Percentiles rank a stretch among this genome's conserved stretches.
Evolutionary conservation across 805 yeast species (phyloP).

Genomic region (Saturnispora galanensis): DNA sequence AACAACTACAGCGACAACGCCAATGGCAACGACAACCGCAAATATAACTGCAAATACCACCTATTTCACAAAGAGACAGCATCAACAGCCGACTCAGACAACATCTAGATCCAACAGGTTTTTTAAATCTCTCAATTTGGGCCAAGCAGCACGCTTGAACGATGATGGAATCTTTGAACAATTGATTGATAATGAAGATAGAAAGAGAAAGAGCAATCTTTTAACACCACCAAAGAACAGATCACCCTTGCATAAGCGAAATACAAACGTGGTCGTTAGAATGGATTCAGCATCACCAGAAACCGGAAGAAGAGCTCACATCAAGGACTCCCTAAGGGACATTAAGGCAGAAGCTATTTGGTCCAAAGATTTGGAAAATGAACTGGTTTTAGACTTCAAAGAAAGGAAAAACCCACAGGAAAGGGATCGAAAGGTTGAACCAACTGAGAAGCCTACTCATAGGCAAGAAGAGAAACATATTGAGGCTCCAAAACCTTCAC

Average conservation of each 20-base stretch:
- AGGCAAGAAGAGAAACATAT: too few species aligned
- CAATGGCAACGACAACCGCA: slow-evolving; percentile 4
- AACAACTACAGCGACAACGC: neutral
- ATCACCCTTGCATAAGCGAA: slow-evolving; percentile 19
- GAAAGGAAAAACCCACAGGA: neutral
- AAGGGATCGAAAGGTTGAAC: neutral
- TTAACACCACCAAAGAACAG: slow-evolving; percentile 13
- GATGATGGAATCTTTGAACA: slow-evolving; percentile 10
- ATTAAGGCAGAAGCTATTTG: slow-evolving; percentile 9
- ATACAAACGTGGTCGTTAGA: slow-evolving; percentile 7
- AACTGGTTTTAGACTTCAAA: slow-evolving; percentile 1
- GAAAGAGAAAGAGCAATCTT: slow-evolving; percentile 6
- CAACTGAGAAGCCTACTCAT: too few species aligned
- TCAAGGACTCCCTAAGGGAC: slow-evolving; percentile 15
- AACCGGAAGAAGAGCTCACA: slow-evolving; percentile 15
- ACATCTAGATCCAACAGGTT: slow-evolving; percentile 13
- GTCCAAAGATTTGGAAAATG: slow-evolving; percentile 6
- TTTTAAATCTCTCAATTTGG: slow-evolving; percentile 30
- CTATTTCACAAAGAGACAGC: slow-evolving; percentile 7
- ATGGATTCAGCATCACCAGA: slow-evolving; percentile 20
- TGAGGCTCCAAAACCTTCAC: neutral
- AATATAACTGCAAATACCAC: slow-evolving; percentile 10
- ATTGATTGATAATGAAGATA: neutral
- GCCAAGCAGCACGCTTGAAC: slow-evolving; percentile 42
- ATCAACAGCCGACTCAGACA: slow-evolving; percentile 7